These are phyloP conservation scores for Neurospora intermedia DNA, from an alignment of 495 filamentous ascomycete species.

Conservation along the genomic window DNA sequence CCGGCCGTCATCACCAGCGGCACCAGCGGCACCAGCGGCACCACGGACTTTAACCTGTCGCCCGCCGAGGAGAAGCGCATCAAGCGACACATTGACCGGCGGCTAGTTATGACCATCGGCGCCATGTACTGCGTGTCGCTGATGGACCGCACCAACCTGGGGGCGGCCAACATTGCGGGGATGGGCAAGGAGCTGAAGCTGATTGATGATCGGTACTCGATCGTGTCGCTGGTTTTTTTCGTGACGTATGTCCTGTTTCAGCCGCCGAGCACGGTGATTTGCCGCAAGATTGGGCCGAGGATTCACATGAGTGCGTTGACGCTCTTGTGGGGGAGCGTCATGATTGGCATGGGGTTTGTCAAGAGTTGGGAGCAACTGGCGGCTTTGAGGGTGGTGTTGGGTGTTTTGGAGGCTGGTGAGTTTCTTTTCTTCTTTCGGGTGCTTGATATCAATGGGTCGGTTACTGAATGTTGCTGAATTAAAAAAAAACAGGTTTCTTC, in stretches of 20 bases:
- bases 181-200: conserved; percentile 46
- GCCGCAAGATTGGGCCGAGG: conserved; percentile 51
- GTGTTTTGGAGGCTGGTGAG: conserved; percentile 52
- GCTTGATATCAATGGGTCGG: too few relatives aligned
- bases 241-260: conserved; percentile 55
- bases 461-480: not conserved
- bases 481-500: conserved; percentile 35
- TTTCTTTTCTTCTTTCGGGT: not conserved
- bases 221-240: conserved; percentile 56
- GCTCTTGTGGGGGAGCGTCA: conserved; percentile 33
- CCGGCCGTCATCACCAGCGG: too few relatives aligned
- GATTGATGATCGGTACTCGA: conserved; percentile 35
- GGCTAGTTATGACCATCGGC: conserved; percentile 53
- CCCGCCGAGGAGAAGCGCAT: conserved; percentile 31
- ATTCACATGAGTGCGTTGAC: conserved; percentile 44
- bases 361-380: conserved; percentile 39
- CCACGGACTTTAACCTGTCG: conserved; percentile 24
- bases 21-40: too few relatives aligned
- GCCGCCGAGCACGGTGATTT: conserved; percentile 44
- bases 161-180: conserved; percentile 50
- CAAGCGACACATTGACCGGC: conserved; percentile 50
- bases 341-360: conserved; percentile 57
- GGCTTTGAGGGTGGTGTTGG: conserved; percentile 46
- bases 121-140: conserved; percentile 54
- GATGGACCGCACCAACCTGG: conserved; percentile 61